Base-by-base conservation (phyloP, 768 basidiomycete species). In the Lactarius hengduanensis region DNA sequence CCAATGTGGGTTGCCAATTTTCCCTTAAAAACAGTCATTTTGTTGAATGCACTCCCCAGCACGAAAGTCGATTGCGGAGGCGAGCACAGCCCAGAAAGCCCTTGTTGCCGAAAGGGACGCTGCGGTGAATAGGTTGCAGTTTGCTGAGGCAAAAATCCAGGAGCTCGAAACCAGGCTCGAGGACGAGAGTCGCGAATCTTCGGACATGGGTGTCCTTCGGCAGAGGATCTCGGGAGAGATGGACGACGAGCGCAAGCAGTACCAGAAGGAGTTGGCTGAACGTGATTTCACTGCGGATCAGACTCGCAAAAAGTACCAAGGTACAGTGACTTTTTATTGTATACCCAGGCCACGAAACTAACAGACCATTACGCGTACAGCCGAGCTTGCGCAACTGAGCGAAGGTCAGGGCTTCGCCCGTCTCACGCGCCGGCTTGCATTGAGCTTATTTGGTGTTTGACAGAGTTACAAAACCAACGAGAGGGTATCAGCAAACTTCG, bases 231-330 rank as follows among this genome's bases (percentile, higher is more conserved):
- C 84, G 1, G 89, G 89, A 65, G 88, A 91, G 72, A 80, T 94
- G 72, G 89, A 92, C 68, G 89, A 91, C 64, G 88, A 90, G 73
- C 83, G 90, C 68, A 85, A 89, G 64, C 87, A 87, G 62, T 87
- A 93, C 72, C 85, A 87, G 73, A 89, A 92, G 71, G 90, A 93
- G 68, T 81, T 92, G n/a, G 80, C 84, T 1, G 90, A 92, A 68
- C 83, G 90, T 6, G 91, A 92, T 75, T 91, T 92, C 73, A 78
- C 87, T 13, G 81, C 84, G 38, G 88, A 92, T 69, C 91, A 92
- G 74, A 92, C 91, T 3, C 84, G 89, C 68, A 91, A 92, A 81
- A 92, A 91, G 74, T 92, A 94, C 71, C 91, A 94, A 82, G 85
- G 91, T 89, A 76, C 63, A 75, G 20, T n/a, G 10, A 32, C 57